Evolutionary conservation across 2,329 filamentous ascomycete species (phyloP), one percentile per base, ranked within the genome.

Genomic region (Colletotrichum kahawae): DNA sequence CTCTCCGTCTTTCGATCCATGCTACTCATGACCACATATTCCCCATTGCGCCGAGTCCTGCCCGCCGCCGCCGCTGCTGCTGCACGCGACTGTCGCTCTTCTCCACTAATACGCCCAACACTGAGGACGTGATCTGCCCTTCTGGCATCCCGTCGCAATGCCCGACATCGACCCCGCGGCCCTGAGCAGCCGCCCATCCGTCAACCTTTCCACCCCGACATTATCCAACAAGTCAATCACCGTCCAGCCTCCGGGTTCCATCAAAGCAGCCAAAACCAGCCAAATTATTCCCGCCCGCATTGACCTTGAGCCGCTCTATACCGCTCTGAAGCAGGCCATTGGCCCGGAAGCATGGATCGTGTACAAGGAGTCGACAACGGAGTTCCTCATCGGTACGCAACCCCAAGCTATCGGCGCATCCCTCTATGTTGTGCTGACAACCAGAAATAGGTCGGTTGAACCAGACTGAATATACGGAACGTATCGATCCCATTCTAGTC

Each of bases 121-220:
- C 59, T 18, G 70, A 65, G 63, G 57, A 75, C 73, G 73, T 75
- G 73, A 68, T 71, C 72, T 75, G 71, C 71, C 48, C 48, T 34
- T 70, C 62, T 67, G 68, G 68, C 72, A 70, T 67, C 51, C 72
- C 64, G 33, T 68, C 80, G 81, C 80, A 78, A 93, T 93, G 92
- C 91, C 92, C 80, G 92, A 93, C 85, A 93, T 93, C 85, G 92
- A 93, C 87, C 92, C 92, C 81, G 91, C 92, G 86, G 91, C 92
- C 78, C 84, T 93, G 80, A 93, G 91, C 87, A 93, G 91, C 87
- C 90, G 91, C 80, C 90, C 91, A 76, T 85, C 90, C 63, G 83
- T 89, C 82, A 88, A 85, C 82, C 87, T 92, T 70, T 87, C 90
- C 60, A 92, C 91, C 7, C 91, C 92, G 75, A 86, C 91, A 54